Evolutionary conservation across 2,329 filamentous ascomycete species (phyloP).

Genomic region (Talaromyces albobiverticillius): DNA sequence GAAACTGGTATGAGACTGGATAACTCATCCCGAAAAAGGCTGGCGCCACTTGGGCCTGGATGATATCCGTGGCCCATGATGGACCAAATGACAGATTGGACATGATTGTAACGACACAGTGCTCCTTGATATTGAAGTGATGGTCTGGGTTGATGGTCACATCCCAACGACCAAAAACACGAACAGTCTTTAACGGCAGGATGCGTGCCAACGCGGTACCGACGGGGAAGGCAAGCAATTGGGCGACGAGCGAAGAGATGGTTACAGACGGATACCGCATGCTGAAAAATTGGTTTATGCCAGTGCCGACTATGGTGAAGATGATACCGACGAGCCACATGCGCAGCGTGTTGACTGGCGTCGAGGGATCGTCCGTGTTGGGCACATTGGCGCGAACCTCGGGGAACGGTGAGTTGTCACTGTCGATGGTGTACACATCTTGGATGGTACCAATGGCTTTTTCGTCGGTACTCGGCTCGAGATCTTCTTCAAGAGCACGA

Average conservation of each 20-base stretch:
- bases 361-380: constrained; percentile 26
- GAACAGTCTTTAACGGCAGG: constrained; percentile 34
- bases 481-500: constrained; percentile 5
- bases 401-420: constrained; percentile 16
- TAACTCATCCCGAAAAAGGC: constrained; percentile 38
- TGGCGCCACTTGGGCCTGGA: constrained; percentile 34
- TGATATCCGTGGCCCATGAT: constrained; percentile 38
- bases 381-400: constrained; percentile 23
- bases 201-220: constrained; percentile 39
- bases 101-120: constrained; percentile 48
- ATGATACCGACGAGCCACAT: constrained; percentile 47
- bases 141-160: constrained; percentile 40
- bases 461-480: constrained; percentile 14
- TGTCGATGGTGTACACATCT: constrained; percentile 18
- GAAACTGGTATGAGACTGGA: constrained; percentile 34
- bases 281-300: constrained; percentile 49
- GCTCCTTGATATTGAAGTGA: constrained; percentile 49
- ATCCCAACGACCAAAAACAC: constrained; percentile 19
- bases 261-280: constrained; percentile 47
- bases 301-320: constrained; percentile 38
- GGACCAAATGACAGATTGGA: constrained; percentile 47
- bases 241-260: constrained; percentile 47
- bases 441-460: constrained; percentile 21
- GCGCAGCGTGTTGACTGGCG: constrained; percentile 28
- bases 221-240: constrained; percentile 44